Conservation (phyloP, 1,139 yeast genomes). For the Yamadazyma sp. region DNA sequence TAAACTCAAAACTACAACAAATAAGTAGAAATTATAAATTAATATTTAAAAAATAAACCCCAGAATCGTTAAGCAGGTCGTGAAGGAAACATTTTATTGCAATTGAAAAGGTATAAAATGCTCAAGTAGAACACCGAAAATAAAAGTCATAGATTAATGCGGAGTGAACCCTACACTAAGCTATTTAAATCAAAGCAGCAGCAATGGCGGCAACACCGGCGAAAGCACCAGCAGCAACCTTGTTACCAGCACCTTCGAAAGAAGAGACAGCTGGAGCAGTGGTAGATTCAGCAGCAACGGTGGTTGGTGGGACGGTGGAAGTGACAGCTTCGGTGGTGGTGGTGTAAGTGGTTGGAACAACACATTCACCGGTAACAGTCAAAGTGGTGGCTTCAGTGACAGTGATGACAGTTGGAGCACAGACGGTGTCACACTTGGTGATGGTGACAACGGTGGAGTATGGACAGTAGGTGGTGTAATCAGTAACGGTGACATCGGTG, state of each 20-base stretch:
- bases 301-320: slow-evolving; percentile 16
- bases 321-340: slow-evolving; percentile 24
- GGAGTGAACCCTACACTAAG: not conserved
- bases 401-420: slow-evolving; percentile 31
- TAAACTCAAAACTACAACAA: not conserved
- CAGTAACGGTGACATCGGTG: slow-evolving; percentile 42
- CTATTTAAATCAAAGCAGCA: slow-evolving; percentile 17
- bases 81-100: not conserved
- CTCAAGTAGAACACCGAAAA: slow-evolving; percentile 2
- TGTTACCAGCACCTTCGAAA: slow-evolving; percentile 18
- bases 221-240: slow-evolving; percentile 16
- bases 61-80: not conserved
- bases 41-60: not conserved
- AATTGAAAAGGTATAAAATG: too few relatives aligned
- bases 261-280: slow-evolving; percentile 15
- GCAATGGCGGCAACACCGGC: slow-evolving; percentile 19
- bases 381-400: slow-evolving; percentile 47
- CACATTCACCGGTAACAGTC: slow-evolving; percentile 46
- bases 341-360: slow-evolving; percentile 45
- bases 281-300: slow-evolving; percentile 10
- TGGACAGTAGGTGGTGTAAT: slow-evolving; percentile 49
- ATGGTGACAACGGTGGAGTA: slow-evolving; percentile 42
- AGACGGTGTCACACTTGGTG: slow-evolving; percentile 25
- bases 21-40: slow-evolving; percentile 1
- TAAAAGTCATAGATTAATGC: slow-evolving; percentile 3